Conservation (phyloP, 768 basidiomycete genomes). For the Lactifluus rugatus region DNA sequence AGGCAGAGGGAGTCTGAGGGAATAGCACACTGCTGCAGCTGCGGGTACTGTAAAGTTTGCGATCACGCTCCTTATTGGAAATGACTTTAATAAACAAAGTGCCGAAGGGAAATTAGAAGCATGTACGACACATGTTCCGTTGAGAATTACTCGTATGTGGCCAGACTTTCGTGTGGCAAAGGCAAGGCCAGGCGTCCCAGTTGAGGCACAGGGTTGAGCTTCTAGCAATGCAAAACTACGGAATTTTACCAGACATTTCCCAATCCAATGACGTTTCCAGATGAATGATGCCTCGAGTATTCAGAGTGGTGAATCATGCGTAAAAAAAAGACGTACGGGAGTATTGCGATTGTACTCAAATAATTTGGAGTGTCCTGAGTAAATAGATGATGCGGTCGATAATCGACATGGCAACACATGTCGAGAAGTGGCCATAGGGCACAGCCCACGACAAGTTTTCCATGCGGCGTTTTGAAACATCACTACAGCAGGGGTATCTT, state of each 20-base stretch:
- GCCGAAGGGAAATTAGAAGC: no score
- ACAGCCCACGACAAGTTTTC: no score
- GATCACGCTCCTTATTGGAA: no score
- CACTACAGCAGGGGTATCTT: no score
- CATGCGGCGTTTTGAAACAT: no score
- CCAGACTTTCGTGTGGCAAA: not conserved
- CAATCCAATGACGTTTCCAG: no score
- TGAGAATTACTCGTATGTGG: not conserved
- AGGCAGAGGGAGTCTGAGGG: not conserved
- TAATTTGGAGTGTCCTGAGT: not conserved
- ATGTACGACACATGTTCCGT: no score
- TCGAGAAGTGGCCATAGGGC: not conserved
- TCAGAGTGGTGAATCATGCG: no score
- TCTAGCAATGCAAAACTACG: not conserved
- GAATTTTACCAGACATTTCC: no score
- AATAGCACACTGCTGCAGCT: not conserved
- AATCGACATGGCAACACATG: conserved; percentile 4
- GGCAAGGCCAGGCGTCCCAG: no score
- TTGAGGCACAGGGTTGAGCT: not conserved
- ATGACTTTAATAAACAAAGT: no score
- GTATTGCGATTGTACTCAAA: not conserved
- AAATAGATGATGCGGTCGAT: not conserved
- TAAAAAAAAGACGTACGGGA: not conserved
- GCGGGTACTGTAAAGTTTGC: not conserved
- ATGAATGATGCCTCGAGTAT: no score